Evolutionary conservation across 2,329 filamentous ascomycete species (phyloP).

Genomic region (Cercospora janseana): DNA sequence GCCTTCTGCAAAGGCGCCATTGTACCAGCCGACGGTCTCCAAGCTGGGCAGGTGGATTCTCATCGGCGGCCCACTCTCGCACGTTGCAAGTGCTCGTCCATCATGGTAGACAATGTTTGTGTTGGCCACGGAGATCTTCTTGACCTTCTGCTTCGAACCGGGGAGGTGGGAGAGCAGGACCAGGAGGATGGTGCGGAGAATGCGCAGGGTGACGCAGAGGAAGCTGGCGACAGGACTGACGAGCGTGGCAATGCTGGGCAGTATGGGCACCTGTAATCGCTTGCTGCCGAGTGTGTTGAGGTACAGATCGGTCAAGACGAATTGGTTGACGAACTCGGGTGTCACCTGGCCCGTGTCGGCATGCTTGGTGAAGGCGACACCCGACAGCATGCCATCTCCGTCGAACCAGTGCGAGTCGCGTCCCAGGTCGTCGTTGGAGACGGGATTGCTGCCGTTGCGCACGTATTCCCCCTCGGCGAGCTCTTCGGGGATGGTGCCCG

Average conservation of each 20-base stretch:
- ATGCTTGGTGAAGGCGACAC: slow-evolving; percentile 58
- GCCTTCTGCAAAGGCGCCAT: slow-evolving; percentile 57
- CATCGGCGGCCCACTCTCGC: slow-evolving; percentile 69
- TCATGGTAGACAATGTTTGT: slow-evolving; percentile 67
- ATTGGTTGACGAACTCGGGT: slow-evolving; percentile 68
- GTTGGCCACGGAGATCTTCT: slow-evolving; percentile 69
- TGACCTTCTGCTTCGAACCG: slow-evolving; percentile 57
- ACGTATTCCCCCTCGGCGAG: slow-evolving; percentile 69
- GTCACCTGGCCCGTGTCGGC: slow-evolving; percentile 44
- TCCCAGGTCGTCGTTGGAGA: slow-evolving; percentile 59
- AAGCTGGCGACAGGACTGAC: slow-evolving; percentile 59
- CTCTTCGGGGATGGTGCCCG: slow-evolving; percentile 62
- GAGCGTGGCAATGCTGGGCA: slow-evolving; percentile 67
- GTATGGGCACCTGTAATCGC: slow-evolving; percentile 55
- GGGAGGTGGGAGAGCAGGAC: slow-evolving; percentile 59
- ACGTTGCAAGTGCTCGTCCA: slow-evolving; percentile 65
- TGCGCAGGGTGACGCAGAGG: slow-evolving; percentile 50
- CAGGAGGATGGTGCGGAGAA: slow-evolving; percentile 58
- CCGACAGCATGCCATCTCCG: slow-evolving; percentile 71
- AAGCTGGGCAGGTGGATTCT: slow-evolving; percentile 62
- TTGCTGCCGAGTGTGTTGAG: slow-evolving; percentile 53
- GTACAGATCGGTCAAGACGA: slow-evolving; percentile 65
- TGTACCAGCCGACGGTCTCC: slow-evolving; percentile 69
- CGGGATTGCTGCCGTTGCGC: slow-evolving; percentile 68
- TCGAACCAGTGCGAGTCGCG: slow-evolving; percentile 72